A percentile compares a stretch with the other conserved stretches of the same genome.
Conservation (phyloP, 148 eudicot species). For the Cornus florida region DNA sequence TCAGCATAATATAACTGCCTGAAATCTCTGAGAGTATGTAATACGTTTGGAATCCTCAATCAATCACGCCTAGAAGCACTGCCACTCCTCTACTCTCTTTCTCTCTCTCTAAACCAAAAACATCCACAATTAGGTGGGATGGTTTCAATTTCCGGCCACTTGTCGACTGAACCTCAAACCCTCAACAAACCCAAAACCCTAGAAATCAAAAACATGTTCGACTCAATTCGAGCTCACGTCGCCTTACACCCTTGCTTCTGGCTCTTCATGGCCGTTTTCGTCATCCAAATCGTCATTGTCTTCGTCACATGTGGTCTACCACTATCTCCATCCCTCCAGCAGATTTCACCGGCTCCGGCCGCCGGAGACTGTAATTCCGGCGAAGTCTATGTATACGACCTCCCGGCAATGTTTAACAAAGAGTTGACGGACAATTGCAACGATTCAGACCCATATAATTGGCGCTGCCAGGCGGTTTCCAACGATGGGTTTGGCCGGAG, state of each 20-base stretch:
- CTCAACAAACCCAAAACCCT: slow-evolving; percentile 12
- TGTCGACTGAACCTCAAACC: neutral
- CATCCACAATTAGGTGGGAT: neutral
- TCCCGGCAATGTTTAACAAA: slow-evolving; percentile 34
- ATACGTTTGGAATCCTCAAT: neutral
- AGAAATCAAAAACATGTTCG: slow-evolving; percentile 5
- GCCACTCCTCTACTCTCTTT: neutral
- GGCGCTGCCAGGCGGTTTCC: slow-evolving; percentile 45
- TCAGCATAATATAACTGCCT: neutral
- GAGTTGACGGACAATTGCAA: slow-evolving; percentile 37
- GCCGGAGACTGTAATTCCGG: slow-evolving; percentile 30
- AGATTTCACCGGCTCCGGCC: neutral
- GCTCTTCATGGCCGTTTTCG: slow-evolving; percentile 21
- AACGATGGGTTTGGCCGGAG: slow-evolving; percentile 38
- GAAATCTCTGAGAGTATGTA: too few relatives aligned
- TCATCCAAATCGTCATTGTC: slow-evolving; percentile 23
- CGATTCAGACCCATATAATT: slow-evolving; percentile 37
- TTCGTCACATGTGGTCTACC: slow-evolving; percentile 13
- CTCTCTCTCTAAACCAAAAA: neutral
- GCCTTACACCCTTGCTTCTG: slow-evolving; percentile 26
- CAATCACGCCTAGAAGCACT: neutral
- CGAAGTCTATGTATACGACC: slow-evolving; percentile 39
- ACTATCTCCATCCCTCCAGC: slow-evolving; percentile 2
- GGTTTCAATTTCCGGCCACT: neutral
- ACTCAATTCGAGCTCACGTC: slow-evolving; percentile 16